phyloP scores from a whole-genome alignment of 345 rosid species.

The Turritis glabra region DNA sequence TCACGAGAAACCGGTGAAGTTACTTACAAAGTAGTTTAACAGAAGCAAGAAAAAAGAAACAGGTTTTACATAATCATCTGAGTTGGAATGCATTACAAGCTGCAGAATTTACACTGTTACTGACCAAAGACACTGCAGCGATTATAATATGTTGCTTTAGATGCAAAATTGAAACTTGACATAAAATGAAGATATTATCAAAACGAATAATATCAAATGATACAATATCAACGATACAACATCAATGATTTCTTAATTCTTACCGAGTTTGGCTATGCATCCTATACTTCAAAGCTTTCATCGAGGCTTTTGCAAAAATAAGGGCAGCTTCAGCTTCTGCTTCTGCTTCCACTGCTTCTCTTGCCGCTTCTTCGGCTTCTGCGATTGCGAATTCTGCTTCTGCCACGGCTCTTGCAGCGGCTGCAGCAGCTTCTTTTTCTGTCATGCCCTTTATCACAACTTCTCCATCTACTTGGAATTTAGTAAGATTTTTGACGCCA shows the following conservation, averaged over 20 bases:
- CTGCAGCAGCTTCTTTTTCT: constrained; percentile 79
- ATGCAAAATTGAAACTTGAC: constrained; percentile 2
- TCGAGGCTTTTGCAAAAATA: constrained; percentile 64
- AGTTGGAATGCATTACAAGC: constrained; percentile 28
- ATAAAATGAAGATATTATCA: not conserved
- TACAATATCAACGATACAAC: not conserved
- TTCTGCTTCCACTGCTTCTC: constrained; percentile 84
- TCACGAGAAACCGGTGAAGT: constrained; percentile 5
- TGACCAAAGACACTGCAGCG: constrained; percentile 7
- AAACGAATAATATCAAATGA: not conserved
- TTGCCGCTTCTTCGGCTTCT: constrained; percentile 86
- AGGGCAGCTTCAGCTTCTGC: constrained; percentile 85
- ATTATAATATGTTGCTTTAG: not conserved
- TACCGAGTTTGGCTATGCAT: constrained; percentile 46
- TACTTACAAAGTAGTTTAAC: constrained; percentile 7
- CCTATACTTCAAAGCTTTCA: constrained; percentile 51
- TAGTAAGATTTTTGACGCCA: constrained; percentile 47
- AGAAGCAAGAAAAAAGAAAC: not conserved
- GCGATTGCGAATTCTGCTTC: constrained; percentile 88
- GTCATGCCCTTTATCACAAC: constrained; percentile 71
- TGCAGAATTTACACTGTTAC: constrained; percentile 17
- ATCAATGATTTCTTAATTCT: constrained; percentile 6
- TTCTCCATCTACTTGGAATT: constrained; percentile 58
- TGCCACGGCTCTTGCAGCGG: constrained; percentile 86
- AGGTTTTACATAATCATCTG: not conserved